Conservation (phyloP, 345 rosid genomes). For the Acer saccharum region DNA sequence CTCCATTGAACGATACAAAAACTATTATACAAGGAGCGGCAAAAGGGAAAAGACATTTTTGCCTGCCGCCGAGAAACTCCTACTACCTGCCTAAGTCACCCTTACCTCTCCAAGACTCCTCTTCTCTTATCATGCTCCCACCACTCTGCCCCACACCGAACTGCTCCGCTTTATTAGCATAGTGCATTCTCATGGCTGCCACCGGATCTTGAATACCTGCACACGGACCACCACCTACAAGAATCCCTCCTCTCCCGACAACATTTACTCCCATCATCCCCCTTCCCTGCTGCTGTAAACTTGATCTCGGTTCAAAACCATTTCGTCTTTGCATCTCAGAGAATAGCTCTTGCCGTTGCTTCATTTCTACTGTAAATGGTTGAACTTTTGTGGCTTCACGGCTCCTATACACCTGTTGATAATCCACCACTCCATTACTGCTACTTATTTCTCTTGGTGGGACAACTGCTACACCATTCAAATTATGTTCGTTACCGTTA, state of each 20-base stretch:
- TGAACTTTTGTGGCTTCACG: slow-evolving; percentile 38
- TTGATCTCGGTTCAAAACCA: slow-evolving; percentile 47
- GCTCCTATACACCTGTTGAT: slow-evolving; percentile 45
- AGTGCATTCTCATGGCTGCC: slow-evolving; percentile 62
- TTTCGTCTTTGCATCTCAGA: slow-evolving; percentile 48
- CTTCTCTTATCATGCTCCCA: slow-evolving; percentile 49
- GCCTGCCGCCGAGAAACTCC: slow-evolving; percentile 27
- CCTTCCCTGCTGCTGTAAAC: slow-evolving; percentile 51
- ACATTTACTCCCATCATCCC: slow-evolving; percentile 52
- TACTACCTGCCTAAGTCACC: slow-evolving; percentile 64
- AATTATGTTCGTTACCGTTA: slow-evolving; percentile 33
- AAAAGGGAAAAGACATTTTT: slow-evolving; percentile 13
- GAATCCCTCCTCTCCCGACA: slow-evolving; percentile 43
- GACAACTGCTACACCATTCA: slow-evolving; percentile 36
- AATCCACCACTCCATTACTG: slow-evolving; percentile 47
- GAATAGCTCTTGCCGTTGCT: slow-evolving; percentile 44
- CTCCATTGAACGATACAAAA: slow-evolving; percentile 44
- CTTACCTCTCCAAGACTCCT: slow-evolving; percentile 62
- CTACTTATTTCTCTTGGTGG: slow-evolving; percentile 37
- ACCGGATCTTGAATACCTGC: slow-evolving; percentile 61
- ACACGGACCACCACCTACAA: slow-evolving; percentile 55
- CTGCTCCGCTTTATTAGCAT: slow-evolving; percentile 48
- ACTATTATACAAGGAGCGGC: slow-evolving; percentile 53
- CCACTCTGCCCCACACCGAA: slow-evolving; percentile 43
- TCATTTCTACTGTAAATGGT: slow-evolving; percentile 49